Evolutionary conservation across 345 rosid species (phyloP).

Genomic region (Ailanthus altissimus): DNA sequence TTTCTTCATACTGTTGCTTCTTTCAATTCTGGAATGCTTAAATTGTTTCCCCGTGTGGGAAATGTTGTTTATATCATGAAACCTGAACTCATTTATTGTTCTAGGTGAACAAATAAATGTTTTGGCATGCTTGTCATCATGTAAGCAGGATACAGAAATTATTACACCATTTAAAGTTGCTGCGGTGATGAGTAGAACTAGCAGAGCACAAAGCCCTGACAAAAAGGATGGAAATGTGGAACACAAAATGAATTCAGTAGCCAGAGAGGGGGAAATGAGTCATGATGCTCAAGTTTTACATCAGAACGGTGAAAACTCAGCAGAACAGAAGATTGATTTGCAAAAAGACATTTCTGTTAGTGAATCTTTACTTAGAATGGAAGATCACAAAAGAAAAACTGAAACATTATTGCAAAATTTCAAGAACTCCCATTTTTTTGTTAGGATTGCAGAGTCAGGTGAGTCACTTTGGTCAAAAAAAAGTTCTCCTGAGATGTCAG

Average conservation of each 20-base stretch:
- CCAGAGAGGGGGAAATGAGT: slow-evolving; percentile 50
- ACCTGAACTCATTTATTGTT: slow-evolving; percentile 30
- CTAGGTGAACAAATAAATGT: slow-evolving; percentile 92
- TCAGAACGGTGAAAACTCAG: slow-evolving; percentile 53
- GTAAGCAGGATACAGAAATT: slow-evolving; percentile 73
- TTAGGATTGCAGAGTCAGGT: slow-evolving; percentile 82
- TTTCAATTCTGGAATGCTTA: slow-evolving; percentile 20
- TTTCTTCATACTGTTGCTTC: slow-evolving; percentile 15
- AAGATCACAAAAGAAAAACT: slow-evolving; percentile 74
- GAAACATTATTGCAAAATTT: slow-evolving; percentile 73
- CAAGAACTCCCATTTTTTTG: slow-evolving; percentile 93
- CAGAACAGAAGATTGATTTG: slow-evolving; percentile 51
- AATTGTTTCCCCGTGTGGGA: neutral
- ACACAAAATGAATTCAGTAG: slow-evolving; percentile 31
- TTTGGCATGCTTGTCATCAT: slow-evolving; percentile 83
- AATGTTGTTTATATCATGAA: slow-evolving; percentile 11
- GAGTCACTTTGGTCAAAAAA: slow-evolving; percentile 87
- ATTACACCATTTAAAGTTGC: slow-evolving; percentile 95
- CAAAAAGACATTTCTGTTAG: slow-evolving; percentile 63
- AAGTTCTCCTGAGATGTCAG: slow-evolving; percentile 36
- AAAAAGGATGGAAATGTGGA: slow-evolving; percentile 53
- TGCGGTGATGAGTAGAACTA: slow-evolving; percentile 79
- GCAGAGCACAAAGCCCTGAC: slow-evolving; percentile 51
- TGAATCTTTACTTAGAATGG: slow-evolving; percentile 85
- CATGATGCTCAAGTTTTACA: slow-evolving; percentile 38